A percentile compares a stretch with the other conserved stretches of the same genome.
phyloP scores from a whole-genome alignment of 2,329 filamentous ascomycete genomes.

The Calonectria fujianensis region DNA sequence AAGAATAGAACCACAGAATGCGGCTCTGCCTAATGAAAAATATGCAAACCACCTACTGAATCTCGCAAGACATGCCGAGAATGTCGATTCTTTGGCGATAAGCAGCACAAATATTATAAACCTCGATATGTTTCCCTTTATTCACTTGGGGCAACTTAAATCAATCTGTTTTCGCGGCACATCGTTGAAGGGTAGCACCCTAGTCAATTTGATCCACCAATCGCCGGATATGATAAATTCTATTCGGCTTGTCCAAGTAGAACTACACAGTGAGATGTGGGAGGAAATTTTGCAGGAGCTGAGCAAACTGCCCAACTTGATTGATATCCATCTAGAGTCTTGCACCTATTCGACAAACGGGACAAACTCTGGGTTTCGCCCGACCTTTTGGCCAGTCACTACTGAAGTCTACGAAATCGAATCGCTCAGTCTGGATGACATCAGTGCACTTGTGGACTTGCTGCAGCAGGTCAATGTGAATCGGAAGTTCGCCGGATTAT shows the following conservation, averaged over 20 bases:
- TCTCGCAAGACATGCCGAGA: not conserved
- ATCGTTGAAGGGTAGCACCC: not conserved
- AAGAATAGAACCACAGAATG: not conserved
- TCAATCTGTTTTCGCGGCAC: not conserved
- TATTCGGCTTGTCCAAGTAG: not conserved
- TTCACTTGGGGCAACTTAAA: not conserved
- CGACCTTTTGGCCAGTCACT: not conserved
- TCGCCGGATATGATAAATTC: not conserved
- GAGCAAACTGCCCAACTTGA: not conserved
- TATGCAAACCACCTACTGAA: not conserved
- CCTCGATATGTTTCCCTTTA: not conserved
- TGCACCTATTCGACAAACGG: not conserved
- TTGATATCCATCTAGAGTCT: not conserved
- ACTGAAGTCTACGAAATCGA: not conserved
- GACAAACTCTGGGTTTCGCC: not conserved
- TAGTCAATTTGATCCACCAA: not conserved
- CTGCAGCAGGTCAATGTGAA: not conserved
- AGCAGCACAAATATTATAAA: not conserved
- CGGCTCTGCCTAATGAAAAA: not conserved
- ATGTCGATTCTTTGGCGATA: not conserved
- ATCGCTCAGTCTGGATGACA: not conserved
- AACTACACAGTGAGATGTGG: not conserved
- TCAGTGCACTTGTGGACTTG: not conserved
- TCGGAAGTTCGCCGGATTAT: not conserved
- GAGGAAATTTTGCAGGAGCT: not conserved